Percentiles rank a stretch among this genome's conserved stretches.
Conservation (phyloP, 2,329 filamentous ascomycete genomes). For the Botrytis medusae region DNA sequence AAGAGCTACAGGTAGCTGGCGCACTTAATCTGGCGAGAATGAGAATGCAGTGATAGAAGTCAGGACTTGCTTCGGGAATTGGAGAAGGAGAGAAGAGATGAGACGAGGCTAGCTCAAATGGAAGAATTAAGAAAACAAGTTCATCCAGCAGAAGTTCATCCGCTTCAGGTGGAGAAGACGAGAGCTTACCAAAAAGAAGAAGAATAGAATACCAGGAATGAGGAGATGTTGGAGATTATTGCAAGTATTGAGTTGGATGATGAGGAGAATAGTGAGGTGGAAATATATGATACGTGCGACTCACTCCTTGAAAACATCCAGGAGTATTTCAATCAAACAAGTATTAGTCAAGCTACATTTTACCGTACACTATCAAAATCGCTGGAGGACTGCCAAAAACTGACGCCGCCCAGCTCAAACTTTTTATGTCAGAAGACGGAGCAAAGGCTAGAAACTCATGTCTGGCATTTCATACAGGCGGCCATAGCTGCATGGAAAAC, state of each 20-base stretch:
- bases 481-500: conserved; percentile 61
- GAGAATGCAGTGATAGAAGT: background rate
- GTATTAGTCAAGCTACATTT: conserved; percentile 53
- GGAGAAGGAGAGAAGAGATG: conserved; percentile 4
- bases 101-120: background rate
- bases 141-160: too few relatives aligned
- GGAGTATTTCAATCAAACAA: conserved; percentile 47
- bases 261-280: conserved; percentile 48
- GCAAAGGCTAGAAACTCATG: conserved; percentile 49
- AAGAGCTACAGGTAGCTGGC: background rate
- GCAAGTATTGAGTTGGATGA: conserved; percentile 46
- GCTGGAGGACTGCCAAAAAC: conserved; percentile 42
- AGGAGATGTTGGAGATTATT: conserved; percentile 40
- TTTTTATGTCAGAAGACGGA: conserved; percentile 53
- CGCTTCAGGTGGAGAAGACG: background rate
- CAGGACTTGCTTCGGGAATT: background rate
- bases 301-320: conserved; percentile 57
- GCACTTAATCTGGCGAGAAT: background rate
- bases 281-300: conserved; percentile 58
- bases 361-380: conserved; percentile 49
- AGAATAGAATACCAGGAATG: background rate
- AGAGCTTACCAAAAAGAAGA: background rate
- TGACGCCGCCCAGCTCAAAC: conserved; percentile 48
- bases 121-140: background rate
- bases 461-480: conserved; percentile 52